A percentile compares a stretch with the other conserved stretches of the same genome.
Conservation (phyloP, 345 rosid species). For the Dipteronia dyeriana region DNA sequence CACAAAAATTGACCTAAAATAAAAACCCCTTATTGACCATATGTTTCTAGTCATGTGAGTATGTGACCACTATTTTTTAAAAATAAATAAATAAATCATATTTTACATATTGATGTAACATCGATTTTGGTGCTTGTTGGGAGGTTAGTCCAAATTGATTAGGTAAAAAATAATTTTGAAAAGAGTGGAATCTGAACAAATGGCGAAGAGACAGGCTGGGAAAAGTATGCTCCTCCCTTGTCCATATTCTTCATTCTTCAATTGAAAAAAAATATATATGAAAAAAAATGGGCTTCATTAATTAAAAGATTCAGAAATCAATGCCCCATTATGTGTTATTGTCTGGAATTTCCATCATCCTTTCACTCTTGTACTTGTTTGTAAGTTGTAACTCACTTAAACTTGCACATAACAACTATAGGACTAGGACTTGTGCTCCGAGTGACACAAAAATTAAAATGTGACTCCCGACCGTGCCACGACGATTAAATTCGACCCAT, state of each 20-base stretch:
- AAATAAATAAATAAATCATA: background rate
- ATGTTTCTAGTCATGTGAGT: conserved; percentile 9
- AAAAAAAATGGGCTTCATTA: conserved; percentile 3
- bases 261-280: too few relatives aligned
- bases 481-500: background rate
- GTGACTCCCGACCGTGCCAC: conserved; percentile 1
- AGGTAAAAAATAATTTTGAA: conserved; percentile 32
- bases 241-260: conserved; percentile 23
- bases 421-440: background rate
- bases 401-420: background rate
- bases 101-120: conserved; percentile 25
- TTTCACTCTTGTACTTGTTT: conserved; percentile 5
- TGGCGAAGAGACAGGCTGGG: conserved; percentile 34
- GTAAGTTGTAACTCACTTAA: background rate
- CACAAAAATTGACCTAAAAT: background rate
- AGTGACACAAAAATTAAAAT: conserved; percentile 2
- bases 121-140: conserved; percentile 36
- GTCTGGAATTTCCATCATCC: conserved; percentile 31
- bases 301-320: conserved; percentile 17
- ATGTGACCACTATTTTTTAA: conserved; percentile 1
- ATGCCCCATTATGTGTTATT: conserved; percentile 18
- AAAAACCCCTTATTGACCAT: background rate
- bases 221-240: conserved; percentile 21
- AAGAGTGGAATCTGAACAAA: conserved; percentile 33
- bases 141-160: conserved; percentile 27